Percentiles rank a stretch among this genome's conserved stretches.
Conservation (phyloP, 139 green algal species). For the Tetradesmus lagerheimii region DNA sequence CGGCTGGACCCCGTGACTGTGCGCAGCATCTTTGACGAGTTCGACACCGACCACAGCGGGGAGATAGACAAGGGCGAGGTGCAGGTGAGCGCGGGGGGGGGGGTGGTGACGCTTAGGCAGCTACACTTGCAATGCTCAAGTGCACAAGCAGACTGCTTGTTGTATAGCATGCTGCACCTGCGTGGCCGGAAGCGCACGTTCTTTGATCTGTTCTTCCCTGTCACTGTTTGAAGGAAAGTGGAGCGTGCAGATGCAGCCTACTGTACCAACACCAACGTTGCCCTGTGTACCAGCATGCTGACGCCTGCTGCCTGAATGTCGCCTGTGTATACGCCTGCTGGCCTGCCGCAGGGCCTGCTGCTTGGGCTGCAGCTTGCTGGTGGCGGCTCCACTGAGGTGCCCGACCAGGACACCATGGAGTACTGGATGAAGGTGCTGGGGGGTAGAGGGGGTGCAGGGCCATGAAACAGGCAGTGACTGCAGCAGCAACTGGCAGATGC, state of each 20-base stretch:
- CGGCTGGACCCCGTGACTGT: background rate
- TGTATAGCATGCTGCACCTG: too few species aligned
- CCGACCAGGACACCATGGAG: conserved; percentile 32
- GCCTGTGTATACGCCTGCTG: background rate
- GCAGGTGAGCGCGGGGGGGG: background rate
- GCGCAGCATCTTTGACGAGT: conserved; percentile 57
- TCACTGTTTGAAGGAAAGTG: too few species aligned
- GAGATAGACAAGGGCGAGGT: conserved; percentile 54
- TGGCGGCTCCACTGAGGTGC: background rate
- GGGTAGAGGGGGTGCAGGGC: too few species aligned
- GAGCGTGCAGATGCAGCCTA: too few species aligned
- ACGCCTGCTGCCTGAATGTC: background rate
- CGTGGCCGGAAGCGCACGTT: too few species aligned
- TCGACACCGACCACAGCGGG: conserved; percentile 60
- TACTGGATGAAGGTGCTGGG: conserved; percentile 27
- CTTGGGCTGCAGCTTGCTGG: conserved; percentile 53
- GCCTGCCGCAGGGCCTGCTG: conserved; percentile 51
- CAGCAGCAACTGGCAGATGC: too few species aligned
- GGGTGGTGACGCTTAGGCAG: too few species aligned
- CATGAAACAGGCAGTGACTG: too few species aligned
- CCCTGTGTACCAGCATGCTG: background rate
- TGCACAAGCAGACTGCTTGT: too few species aligned
- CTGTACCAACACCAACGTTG: background rate
- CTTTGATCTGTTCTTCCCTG: too few species aligned
- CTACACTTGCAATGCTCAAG: too few species aligned